Evolutionary conservation across 1,139 yeast genomes (phyloP).

Genomic region (Yamadazyma atmosphaerica): DNA sequence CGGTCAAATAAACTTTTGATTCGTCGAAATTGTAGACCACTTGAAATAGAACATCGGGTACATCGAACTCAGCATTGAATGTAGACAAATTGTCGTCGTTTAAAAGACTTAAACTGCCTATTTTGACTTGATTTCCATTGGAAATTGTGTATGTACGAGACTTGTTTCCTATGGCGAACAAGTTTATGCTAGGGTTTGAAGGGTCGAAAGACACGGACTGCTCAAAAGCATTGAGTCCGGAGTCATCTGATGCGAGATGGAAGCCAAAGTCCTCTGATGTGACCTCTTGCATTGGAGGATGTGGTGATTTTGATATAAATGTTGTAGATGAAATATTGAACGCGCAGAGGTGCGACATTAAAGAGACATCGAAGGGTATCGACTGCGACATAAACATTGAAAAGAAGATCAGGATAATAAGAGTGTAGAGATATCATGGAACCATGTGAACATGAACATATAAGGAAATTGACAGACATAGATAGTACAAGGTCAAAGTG

Average conservation of each 20-base stretch:
- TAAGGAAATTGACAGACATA: no score
- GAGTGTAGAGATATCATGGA: no score
- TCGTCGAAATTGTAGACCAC: conserved; percentile 27
- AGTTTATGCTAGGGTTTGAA: conserved; percentile 19
- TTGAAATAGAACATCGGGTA: conserved; percentile 19
- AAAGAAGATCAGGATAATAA: no score
- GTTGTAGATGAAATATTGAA: not conserved
- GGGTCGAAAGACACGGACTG: conserved; percentile 18
- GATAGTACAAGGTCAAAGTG: no score
- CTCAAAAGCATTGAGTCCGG: conserved; percentile 30
- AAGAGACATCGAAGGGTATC: no score
- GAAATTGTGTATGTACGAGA: conserved; percentile 32
- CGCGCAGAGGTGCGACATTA: no score
- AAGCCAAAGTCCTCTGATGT: conserved; percentile 44
- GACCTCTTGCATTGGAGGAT: conserved; percentile 17
- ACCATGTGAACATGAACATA: no score
- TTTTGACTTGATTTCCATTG: conserved; percentile 21
- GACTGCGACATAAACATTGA: no score
- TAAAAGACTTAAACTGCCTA: conserved; percentile 11
- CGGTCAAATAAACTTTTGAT: conserved; percentile 22
- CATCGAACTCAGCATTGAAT: conserved; percentile 8
- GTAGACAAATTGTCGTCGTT: conserved; percentile 9
- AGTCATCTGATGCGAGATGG: conserved; percentile 25
- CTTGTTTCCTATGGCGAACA: conserved; percentile 31
- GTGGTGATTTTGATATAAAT: not conserved